A percentile compares a stretch with the other conserved stretches of the same genome.
Conservation (phyloP, 1,284 basidiomycete species). For the Spongiforma sp. region DNA sequence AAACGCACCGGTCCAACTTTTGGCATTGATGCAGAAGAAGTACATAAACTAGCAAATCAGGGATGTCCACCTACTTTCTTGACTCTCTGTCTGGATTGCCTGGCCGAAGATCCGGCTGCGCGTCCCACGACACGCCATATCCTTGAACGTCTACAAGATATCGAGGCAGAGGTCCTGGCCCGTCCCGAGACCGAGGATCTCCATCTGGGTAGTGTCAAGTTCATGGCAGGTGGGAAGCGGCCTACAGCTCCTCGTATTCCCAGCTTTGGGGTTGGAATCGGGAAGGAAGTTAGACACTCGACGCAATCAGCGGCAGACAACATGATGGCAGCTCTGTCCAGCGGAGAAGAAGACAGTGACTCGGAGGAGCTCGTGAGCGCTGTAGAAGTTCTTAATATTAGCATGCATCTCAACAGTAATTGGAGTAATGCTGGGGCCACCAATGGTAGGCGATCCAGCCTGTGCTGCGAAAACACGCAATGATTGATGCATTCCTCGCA, state of each 20-base stretch:
- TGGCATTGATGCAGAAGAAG: constrained; percentile 79
- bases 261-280: constrained; percentile 82
- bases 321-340: constrained; percentile 35
- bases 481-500: constrained; percentile 27
- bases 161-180: constrained; percentile 83
- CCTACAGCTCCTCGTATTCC: constrained; percentile 77
- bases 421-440: constrained; percentile 48
- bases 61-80: constrained; percentile 86
- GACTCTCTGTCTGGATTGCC: constrained; percentile 81
- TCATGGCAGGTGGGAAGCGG: constrained; percentile 68
- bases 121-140: constrained; percentile 84
- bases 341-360: constrained; percentile 57
- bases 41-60: constrained; percentile 68
- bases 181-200: constrained; percentile 70
- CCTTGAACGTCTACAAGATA: constrained; percentile 72
- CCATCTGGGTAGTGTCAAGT: constrained; percentile 87
- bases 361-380: constrained; percentile 71
- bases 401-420: constrained; percentile 54
- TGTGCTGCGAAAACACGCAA: constrained; percentile 12
- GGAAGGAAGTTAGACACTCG: constrained; percentile 53
- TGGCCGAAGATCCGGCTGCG: constrained; percentile 65
- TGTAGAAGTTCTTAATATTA: constrained; percentile 56
- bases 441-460: constrained; percentile 37
- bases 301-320: constrained; percentile 28
- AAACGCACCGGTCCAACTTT: constrained; percentile 81